Evolutionary conservation across 2,329 filamentous ascomycete species (phyloP), one percentile per base, ranked within the genome.

Genomic region (Alternaria arborescens): DNA sequence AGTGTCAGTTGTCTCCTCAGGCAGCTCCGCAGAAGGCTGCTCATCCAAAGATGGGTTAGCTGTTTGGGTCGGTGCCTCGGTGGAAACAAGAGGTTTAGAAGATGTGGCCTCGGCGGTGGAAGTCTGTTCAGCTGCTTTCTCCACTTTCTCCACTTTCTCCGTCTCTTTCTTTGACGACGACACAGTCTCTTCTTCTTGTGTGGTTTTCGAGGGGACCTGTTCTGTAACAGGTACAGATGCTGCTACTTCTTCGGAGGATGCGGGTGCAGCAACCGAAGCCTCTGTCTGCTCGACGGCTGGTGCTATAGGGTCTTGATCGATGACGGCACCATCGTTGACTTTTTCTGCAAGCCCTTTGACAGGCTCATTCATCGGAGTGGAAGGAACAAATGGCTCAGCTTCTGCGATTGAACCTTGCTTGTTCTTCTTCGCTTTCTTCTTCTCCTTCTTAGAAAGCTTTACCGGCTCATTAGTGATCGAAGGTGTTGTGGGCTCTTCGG

Each of bases 81-180:
- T 14, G 14, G 34, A 28, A 7, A 52, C 12, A 4, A 28, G 6
- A 20, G 55, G 26, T 5, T 50, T 55, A 26, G 58, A 43, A 43
- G 44, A n/a, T 28, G 58, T 50, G 43, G 43, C 34, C 12, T 67
- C 58, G 1, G 53, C 40, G 5, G 56, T 24, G 14, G 62, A 61
- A 22, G 43, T 62, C 48, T 58, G 65, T 46, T 70, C 70, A 12
- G 56, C 58, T 4, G 55, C 55, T 47, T 71, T 71, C 60, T 71
- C 70, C 5, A 61, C 55, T 47, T 71, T 71, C 60, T 71, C 70
- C 5, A 61, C 68, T 41, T 71, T 71, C 53, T 72, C 72, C 55
- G 67, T 67, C 16, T 69, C 69, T 48, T 71, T 71, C 62, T 69
- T 70, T 6, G 66, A 61, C 5, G 55, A 43, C 10, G 61, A 48